A percentile compares a stretch with the other conserved stretches of the same genome.
Conservation (phyloP, 345 rosid genomes). For the Psidium friedrichsthalianum region DNA sequence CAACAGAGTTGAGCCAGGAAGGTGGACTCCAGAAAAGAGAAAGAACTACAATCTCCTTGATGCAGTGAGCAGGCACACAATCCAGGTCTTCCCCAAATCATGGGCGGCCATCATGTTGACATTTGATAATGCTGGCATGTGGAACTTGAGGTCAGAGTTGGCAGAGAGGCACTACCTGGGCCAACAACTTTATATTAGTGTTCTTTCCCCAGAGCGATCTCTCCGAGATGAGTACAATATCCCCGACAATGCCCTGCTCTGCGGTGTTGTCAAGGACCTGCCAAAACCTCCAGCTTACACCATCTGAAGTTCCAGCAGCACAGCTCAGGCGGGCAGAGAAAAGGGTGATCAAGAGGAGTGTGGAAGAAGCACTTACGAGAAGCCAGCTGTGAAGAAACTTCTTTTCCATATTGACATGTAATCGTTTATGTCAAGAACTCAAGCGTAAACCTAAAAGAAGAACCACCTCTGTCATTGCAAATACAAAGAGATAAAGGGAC, state of each 20-base stretch:
- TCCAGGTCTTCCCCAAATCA: constrained; percentile 24
- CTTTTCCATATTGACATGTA: background rate
- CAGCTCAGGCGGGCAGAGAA: background rate
- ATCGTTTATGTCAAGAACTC: background rate
- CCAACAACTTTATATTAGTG: constrained; percentile 30
- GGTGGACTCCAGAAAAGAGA: constrained; percentile 12
- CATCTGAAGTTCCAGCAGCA: background rate
- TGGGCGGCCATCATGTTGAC: constrained; percentile 37
- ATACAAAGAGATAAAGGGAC: background rate
- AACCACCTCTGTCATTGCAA: background rate
- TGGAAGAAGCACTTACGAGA: background rate
- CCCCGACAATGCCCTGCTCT: constrained; percentile 5
- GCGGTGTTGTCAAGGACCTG: constrained; percentile 2
- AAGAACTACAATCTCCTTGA: background rate
- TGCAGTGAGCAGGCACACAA: constrained; percentile 10
- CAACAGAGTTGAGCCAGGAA: constrained; percentile 10
- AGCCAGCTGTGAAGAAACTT: background rate
- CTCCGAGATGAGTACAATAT: constrained; percentile 10
- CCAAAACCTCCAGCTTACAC: constrained; percentile 7
- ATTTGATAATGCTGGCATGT: constrained; percentile 35
- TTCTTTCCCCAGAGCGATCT: constrained; percentile 10
- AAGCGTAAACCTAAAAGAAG: background rate
- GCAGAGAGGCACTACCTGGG: constrained; percentile 27
- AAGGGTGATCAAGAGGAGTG: background rate
- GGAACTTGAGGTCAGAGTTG: constrained; percentile 40